phyloP scores from a whole-genome alignment of 306 rosid genomes.

The Castanospermum australe region DNA sequence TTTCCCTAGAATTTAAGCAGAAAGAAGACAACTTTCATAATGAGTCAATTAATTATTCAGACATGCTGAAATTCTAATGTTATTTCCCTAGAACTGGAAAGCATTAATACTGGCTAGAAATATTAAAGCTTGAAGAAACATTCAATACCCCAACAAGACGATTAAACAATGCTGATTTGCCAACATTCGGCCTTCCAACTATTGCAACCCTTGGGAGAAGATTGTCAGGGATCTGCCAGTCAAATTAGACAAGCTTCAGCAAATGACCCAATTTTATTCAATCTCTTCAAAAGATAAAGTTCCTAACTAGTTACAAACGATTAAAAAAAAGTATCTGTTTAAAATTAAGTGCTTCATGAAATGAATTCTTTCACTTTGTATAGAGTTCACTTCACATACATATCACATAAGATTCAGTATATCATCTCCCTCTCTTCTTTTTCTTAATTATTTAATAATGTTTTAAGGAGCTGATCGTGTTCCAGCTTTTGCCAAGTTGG shows the following conservation, averaged over 20 bases:
- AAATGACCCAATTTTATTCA: conserved; percentile 18
- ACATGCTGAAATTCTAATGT: conserved; percentile 1
- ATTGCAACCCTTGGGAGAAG: conserved; percentile 87
- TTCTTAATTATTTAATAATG: not conserved
- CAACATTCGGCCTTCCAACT: conserved; percentile 96
- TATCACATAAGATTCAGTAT: not conserved
- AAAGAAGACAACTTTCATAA: not conserved
- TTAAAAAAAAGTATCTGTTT: not conserved
- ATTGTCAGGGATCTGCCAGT: conserved; percentile 78
- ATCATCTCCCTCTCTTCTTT: not conserved
- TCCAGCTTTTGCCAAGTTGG: not conserved
- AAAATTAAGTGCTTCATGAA: not conserved
- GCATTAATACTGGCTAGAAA: not conserved
- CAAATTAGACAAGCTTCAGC: conserved; percentile 32
- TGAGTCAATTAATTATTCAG: not conserved
- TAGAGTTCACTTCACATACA: not conserved
- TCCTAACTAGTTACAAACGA: conserved; percentile 14
- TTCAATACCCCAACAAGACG: conserved; percentile 88
- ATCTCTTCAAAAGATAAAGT: conserved; percentile 6
- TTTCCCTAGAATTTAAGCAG: conserved; percentile 61
- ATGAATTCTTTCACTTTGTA: not conserved
- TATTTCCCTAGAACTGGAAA: conserved; percentile 9
- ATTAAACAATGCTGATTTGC: conserved; percentile 91
- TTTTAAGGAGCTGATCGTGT: not conserved
- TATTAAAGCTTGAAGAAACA: conserved; percentile 22